phyloP scores from a whole-genome alignment of 1,284 basidiomycete genomes.

The Rhodotorula sp. region DNA sequence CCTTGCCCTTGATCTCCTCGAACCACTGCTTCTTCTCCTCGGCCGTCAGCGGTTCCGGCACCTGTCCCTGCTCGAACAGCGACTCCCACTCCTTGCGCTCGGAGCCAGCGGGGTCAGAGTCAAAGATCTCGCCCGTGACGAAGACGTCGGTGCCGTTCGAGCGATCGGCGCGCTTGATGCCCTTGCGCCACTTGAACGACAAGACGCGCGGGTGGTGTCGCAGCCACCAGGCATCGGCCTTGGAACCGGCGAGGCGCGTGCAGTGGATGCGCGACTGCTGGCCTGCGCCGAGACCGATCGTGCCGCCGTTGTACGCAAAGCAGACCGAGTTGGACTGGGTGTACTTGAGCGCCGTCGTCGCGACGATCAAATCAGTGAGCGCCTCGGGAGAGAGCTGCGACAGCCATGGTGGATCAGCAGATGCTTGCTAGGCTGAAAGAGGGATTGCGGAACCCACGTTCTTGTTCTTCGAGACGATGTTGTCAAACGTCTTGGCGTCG shows the following conservation, averaged over 20 bases:
- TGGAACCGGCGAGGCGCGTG: constrained; percentile 92
- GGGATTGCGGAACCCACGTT: constrained; percentile 56
- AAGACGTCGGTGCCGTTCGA: constrained; percentile 97
- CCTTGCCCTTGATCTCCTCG: constrained; percentile 65
- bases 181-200: constrained; percentile 90
- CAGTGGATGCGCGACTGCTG: constrained; percentile 99
- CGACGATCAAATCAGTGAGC: constrained; percentile 82
- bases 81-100: constrained; percentile 91
- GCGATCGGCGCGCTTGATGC: constrained; percentile 95
- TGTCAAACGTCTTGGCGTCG: constrained; percentile 74
- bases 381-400: constrained; percentile 68
- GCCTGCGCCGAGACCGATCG: constrained; percentile 94
- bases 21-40: constrained; percentile 75
- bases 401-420: constrained; percentile 19
- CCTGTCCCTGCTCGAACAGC: constrained; percentile 65
- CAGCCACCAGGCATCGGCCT: constrained; percentile 99
- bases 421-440: too few relatives aligned
- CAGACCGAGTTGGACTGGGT: constrained; percentile 99
- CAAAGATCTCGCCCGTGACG: constrained; percentile 81
- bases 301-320: constrained; percentile 88
- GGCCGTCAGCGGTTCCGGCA: constrained; percentile 66
- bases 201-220: constrained; percentile 93
- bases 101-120: constrained; percentile 61
- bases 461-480: constrained; percentile 85
- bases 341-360: constrained; percentile 95